Evolutionary conservation across 2,329 filamentous ascomycete species (phyloP).

Genomic region (Aplosporella prunicola): DNA sequence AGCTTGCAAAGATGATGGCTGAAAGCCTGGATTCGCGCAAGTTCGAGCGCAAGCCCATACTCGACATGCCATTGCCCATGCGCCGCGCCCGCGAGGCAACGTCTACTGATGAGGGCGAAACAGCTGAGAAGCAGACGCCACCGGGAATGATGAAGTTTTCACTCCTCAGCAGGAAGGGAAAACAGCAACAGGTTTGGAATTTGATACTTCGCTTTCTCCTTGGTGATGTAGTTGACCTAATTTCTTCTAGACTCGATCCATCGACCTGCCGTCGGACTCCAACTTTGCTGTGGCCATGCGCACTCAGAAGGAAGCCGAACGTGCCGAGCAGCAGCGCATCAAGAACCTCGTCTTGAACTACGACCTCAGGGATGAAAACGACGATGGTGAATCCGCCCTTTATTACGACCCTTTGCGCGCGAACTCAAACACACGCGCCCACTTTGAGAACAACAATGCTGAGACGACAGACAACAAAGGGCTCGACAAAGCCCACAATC

Average conservation of each 20-base stretch:
- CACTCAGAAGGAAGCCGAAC: conserved; percentile 86
- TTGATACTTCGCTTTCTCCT: conserved; percentile 15
- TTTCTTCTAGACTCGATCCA: conserved; percentile 64
- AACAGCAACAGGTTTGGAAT: conserved; percentile 74
- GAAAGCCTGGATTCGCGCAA: conserved; percentile 94
- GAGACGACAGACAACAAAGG: conserved; percentile 17
- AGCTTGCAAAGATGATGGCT: conserved; percentile 97
- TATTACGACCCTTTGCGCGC: conserved; percentile 20
- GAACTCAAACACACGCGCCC: conserved; percentile 21
- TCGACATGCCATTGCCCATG: conserved; percentile 96
- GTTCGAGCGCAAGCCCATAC: conserved; percentile 86
- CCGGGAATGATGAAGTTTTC: conserved; percentile 86
- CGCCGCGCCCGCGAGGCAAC: conserved; percentile 54
- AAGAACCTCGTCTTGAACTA: conserved; percentile 96
- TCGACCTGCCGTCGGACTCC: conserved; percentile 83
- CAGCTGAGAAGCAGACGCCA: conserved; percentile 30
- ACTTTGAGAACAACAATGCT: conserved; percentile 22
- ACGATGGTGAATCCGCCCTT: conserved; percentile 57
- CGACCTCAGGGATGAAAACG: conserved; percentile 73
- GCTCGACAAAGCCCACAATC: conserved; percentile 32
- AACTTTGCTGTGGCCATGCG: conserved; percentile 95
- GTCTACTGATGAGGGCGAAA: conserved; percentile 32
- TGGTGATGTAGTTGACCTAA: conserved; percentile 9
- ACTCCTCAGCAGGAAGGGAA: conserved; percentile 88
- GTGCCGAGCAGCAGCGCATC: conserved; percentile 95